A percentile compares a stretch with the other conserved stretches of the same genome.
phyloP scores from a whole-genome alignment of 1,139 yeast genomes.

The Candida gigantensis region DNA sequence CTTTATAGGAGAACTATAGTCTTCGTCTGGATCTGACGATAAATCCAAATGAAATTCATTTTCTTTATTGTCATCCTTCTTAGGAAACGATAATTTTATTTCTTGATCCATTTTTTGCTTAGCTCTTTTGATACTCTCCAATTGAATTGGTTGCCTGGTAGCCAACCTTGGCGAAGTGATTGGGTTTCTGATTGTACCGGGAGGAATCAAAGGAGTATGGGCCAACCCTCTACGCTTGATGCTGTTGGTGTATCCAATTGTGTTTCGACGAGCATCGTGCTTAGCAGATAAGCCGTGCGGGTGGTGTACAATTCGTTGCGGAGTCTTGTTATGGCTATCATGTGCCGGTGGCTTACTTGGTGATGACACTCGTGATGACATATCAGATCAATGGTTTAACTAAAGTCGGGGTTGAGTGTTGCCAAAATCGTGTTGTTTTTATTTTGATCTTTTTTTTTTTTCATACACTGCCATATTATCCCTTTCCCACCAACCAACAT shows the following conservation, averaged over 20 bases:
- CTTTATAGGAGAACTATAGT: slow-evolving; percentile 16
- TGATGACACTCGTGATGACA: slow-evolving; percentile 5
- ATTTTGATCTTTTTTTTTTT: not conserved
- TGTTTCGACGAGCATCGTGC: slow-evolving; percentile 29
- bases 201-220: slow-evolving; percentile 17
- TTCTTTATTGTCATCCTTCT: slow-evolving; percentile 21
- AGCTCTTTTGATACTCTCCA: slow-evolving; percentile 21
- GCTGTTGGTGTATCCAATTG: slow-evolving; percentile 22
- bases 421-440: not conserved
- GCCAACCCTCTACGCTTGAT: slow-evolving; percentile 13
- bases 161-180: slow-evolving; percentile 38
- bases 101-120: slow-evolving; percentile 19
- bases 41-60: slow-evolving; percentile 14
- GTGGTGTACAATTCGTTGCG: slow-evolving; percentile 27
- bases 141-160: slow-evolving; percentile 16
- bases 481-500: slow-evolving; percentile 3
- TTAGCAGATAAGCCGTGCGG: slow-evolving; percentile 53
- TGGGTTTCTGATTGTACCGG: slow-evolving; percentile 24
- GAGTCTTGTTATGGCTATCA: slow-evolving; percentile 12
- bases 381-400: not conserved
- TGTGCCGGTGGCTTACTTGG: too few relatives aligned
- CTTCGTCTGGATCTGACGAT: slow-evolving; percentile 6
- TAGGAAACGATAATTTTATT: slow-evolving; percentile 12
- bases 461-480: not conserved
- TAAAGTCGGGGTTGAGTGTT: not conserved